A percentile compares a stretch with the other conserved stretches of the same genome.
Evolutionary conservation across 495 filamentous ascomycete species (phyloP).

Genomic region (Lasiosphaeris hirsuta): DNA sequence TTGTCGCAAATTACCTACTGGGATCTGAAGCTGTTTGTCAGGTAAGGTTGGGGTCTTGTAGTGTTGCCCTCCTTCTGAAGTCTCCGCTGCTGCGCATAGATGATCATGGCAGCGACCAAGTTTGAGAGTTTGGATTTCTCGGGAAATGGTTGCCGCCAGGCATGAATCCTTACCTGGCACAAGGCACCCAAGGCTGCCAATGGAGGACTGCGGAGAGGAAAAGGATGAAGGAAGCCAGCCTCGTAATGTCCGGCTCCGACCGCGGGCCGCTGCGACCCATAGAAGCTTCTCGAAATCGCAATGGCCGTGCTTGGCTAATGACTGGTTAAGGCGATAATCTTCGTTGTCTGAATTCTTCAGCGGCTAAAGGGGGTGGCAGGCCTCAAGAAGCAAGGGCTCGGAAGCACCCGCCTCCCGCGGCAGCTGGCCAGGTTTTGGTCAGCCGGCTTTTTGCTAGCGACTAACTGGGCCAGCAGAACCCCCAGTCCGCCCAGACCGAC

Average conservation of each 20-base stretch:
- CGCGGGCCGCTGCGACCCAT: conserved; percentile 28
- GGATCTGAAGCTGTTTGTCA: no score
- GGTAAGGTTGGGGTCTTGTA: no score
- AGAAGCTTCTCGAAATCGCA: conserved; percentile 46
- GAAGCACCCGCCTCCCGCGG: not conserved
- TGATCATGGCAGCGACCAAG: no score
- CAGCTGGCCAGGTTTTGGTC: not conserved
- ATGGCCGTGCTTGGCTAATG: conserved; percentile 1
- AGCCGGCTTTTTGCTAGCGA: no score
- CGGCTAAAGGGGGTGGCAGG: not conserved
- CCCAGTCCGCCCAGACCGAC: no score
- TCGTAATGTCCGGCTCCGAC: conserved; percentile 11
- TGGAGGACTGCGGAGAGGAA: no score
- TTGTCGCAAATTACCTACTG: not conserved
- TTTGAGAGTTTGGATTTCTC: no score
- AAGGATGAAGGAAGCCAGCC: not conserved
- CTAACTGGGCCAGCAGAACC: no score
- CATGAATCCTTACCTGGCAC: not conserved
- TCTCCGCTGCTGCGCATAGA: no score
- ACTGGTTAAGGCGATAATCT: conserved; percentile 20
- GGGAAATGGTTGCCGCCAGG: not conserved
- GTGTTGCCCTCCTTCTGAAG: no score
- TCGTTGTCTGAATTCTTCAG: conserved; percentile 7
- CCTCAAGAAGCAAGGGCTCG: not conserved
- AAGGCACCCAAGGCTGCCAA: not conserved